A percentile compares a stretch with the other conserved stretches of the same genome.
Evolutionary conservation across 164 flowering plant genomes (phyloP).

Genomic region (grape (Vitis vinifera)): DNA sequence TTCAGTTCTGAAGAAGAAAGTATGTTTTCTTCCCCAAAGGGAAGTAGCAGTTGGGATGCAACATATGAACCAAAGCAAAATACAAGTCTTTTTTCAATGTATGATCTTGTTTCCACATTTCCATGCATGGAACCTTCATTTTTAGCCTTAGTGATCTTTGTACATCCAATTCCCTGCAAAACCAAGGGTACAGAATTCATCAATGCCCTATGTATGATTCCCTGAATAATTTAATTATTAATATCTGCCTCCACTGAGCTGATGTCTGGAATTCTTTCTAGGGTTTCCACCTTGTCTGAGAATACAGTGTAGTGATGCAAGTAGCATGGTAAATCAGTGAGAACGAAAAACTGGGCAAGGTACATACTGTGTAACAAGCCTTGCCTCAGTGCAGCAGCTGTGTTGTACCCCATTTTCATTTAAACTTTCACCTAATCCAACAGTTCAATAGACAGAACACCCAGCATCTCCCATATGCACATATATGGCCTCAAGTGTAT

Average conservation of each 20-base stretch:
- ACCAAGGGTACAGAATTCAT: neutral
- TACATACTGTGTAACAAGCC: too few relatives aligned
- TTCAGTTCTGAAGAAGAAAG: constrained; percentile 71
- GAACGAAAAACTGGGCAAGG: too few relatives aligned
- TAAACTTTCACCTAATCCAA: too few relatives aligned
- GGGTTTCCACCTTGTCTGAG: too few relatives aligned
- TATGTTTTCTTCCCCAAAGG: constrained; percentile 88
- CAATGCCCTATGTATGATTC: neutral
- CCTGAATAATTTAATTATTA: neutral
- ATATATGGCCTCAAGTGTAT: too few relatives aligned
- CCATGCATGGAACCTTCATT: constrained; percentile 64
- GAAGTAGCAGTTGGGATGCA: constrained; percentile 84
- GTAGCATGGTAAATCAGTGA: too few relatives aligned
- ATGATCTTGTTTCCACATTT: constrained; percentile 80
- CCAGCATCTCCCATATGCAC: too few relatives aligned
- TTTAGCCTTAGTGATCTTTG: constrained; percentile 81
- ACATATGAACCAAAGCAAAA: constrained; percentile 94
- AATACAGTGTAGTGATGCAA: too few relatives aligned
- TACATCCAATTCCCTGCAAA: constrained; percentile 87
- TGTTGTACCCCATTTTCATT: too few relatives aligned
- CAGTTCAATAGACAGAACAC: too few relatives aligned
- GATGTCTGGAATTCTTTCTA: too few relatives aligned
- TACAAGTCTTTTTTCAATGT: constrained; percentile 92
- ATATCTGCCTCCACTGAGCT: neutral
- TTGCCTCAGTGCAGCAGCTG: too few relatives aligned